These are phyloP conservation scores for Peniophora sp. DNA, from an alignment of 1,284 basidiomycete species.

Conservation along the genomic window DNA sequence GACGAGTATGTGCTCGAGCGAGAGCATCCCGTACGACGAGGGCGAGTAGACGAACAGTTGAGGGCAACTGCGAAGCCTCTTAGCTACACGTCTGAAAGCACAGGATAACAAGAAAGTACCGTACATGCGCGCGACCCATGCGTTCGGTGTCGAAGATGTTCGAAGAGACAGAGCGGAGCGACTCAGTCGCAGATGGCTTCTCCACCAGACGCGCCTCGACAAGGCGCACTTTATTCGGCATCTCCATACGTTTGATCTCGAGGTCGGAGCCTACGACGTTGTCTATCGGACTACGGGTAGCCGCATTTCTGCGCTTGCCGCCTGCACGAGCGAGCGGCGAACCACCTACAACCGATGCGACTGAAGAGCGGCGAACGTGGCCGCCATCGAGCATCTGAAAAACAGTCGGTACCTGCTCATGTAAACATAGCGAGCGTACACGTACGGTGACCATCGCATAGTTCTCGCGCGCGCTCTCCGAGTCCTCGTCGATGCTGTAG, in stretches of 20 bases:
- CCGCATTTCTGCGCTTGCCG: slow-evolving; percentile 53
- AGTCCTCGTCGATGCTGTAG: slow-evolving; percentile 39
- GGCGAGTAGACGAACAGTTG: slow-evolving; percentile 49
- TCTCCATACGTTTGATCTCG: slow-evolving; percentile 8
- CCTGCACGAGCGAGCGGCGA: slow-evolving; percentile 64
- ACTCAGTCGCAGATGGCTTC: slow-evolving; percentile 47
- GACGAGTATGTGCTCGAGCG: slow-evolving; percentile 60
- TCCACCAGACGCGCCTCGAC: slow-evolving; percentile 29
- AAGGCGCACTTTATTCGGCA: slow-evolving; percentile 27
- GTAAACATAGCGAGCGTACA: slow-evolving; percentile 5
- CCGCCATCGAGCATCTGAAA: slow-evolving; percentile 69
- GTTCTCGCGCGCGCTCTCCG: slow-evolving; percentile 51
- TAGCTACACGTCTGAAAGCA: slow-evolving; percentile 9
- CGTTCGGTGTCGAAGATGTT: slow-evolving; percentile 55
- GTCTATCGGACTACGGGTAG: slow-evolving; percentile 17
- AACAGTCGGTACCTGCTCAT: slow-evolving; percentile 2
- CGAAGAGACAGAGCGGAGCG: slow-evolving; percentile 41
- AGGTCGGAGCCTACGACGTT: slow-evolving; percentile 6
- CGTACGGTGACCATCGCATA: slow-evolving; percentile 75
- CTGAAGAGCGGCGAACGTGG: slow-evolving; percentile 58
- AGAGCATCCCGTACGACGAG: slow-evolving; percentile 41
- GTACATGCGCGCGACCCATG: slow-evolving; percentile 53
- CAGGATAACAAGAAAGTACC: slow-evolving; percentile 31
- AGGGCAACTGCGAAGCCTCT: slow-evolving; percentile 27
- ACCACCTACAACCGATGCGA: slow-evolving; percentile 56